Base-by-base conservation (phyloP, 2,329 filamentous ascomycete species). In the Fusarium burgessii region DNA sequence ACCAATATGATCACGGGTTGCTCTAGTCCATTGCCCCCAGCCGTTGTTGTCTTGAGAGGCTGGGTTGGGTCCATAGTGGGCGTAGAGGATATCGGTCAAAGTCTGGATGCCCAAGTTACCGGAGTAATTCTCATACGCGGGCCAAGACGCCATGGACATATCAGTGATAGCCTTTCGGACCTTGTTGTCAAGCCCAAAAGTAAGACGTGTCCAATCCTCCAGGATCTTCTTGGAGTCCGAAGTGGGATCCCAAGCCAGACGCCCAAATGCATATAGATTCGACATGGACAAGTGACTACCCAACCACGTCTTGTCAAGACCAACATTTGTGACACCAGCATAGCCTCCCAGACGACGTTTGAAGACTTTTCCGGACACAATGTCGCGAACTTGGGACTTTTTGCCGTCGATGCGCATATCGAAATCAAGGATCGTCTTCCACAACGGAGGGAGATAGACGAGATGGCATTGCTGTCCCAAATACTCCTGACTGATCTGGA, bases 31-130 rank as follows among this genome's bases (percentile, higher is more conserved):
- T 76, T 92, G 90, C 13, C 91, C 91, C 89, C 89, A 93, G 5
- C 86, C 86, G 71, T 92, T 93, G 72, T 84, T 84, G 68, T 93
- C 91, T 74, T 91, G 88, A 0, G 88, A 89, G 12, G 85, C 87
- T 3, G 91, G 90, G 62, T 90, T 91, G 0, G 91, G 90, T 0
- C 91, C 91, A 74, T 88, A 73, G 8, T 73, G 71, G 91, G 79
- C 93, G 65, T 89, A 88, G 0, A 91, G 80, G 58, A 92, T 92
- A 73, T 93, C 90, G 0, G 88, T 89, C 47, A 93, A 78, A 0
- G 91, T 93, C 74, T 93, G 91, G 8, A 91, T 85, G 13, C 91
- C 91, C 0, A 93, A 82, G 70, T 93, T 93, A 7, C 91, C 91
- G 1, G 84, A 88, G 80, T 93, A 92, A 75, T 89, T 89, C 79